Evolutionary conservation across 2,329 filamentous ascomycete genomes (phyloP), one percentile per base, ranked within the genome.

Genomic region (Rutstroemia sydowiana): DNA sequence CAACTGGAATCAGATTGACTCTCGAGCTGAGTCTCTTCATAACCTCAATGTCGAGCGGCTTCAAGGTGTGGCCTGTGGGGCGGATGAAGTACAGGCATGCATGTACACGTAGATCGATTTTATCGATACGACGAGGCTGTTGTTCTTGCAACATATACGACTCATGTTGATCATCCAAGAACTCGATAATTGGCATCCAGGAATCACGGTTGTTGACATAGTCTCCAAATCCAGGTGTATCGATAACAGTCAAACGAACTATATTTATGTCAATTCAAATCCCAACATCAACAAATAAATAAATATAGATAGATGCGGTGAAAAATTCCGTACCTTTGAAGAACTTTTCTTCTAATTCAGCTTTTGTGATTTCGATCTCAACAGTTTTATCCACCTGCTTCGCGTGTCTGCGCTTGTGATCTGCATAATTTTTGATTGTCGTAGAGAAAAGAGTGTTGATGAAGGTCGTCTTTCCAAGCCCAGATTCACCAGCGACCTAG

Each of bases 61-160:
- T 98, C 65, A 98, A 75, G 63, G 92, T 96, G 79, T 98, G 93
- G 69, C 93, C 95, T 51, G 93, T 98, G 53, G 93, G 93, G 69
- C 95, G 85, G 72, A 98, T 97, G 75, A 98, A 98, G 83, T 98
- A 98, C 70, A 98, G 74, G 74, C 93, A 98, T 61, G 92, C 87
- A 71, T 98, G 93, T 62, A 98, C 95, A 76, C 93, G 91, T 66
- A 98, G 87, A 70, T 98, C 93, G 66, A 98, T 98, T 82, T 97
- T 98, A 79, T 98, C 93, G 67, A 87, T 85, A 68, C 93, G 90
- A 73, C 89, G 89, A 64, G 95, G 93, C 76, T 98, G 93, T 75
- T 98, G 93, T 82, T 98, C 93, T 79, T 98, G 93, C 70, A 98
- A 81, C 93, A 98, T 98, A 75, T 98, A 98, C 34, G 93, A 98